Percentiles rank a stretch among this genome's conserved stretches.
Evolutionary conservation across 805 yeast genomes (phyloP).

Genomic region (Metschnikowia lunata): DNA sequence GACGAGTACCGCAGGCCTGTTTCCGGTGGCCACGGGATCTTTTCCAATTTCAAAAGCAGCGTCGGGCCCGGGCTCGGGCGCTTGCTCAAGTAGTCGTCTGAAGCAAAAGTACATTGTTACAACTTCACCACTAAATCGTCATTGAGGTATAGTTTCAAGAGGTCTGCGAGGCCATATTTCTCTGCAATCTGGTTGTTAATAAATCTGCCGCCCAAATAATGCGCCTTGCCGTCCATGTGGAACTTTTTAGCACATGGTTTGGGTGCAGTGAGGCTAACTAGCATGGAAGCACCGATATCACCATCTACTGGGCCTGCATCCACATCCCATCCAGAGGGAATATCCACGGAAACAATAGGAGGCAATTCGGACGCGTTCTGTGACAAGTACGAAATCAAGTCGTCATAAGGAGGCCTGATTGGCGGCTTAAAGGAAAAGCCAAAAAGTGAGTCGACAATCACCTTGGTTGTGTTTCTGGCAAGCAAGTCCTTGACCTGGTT

Average conservation of each 20-base stretch:
- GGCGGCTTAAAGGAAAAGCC: slow-evolving; percentile 95
- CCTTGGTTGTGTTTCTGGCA: slow-evolving; percentile 23
- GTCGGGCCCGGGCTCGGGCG: not conserved
- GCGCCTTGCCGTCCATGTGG: slow-evolving; percentile 36
- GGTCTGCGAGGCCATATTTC: slow-evolving; percentile 63
- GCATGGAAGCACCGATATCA: slow-evolving; percentile 55
- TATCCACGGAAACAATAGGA: slow-evolving; percentile 78
- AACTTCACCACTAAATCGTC: slow-evolving; percentile 38
- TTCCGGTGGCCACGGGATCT: not conserved
- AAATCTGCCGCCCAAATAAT: slow-evolving; percentile 90
- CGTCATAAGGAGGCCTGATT: slow-evolving; percentile 70
- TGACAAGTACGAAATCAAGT: slow-evolving; percentile 25
- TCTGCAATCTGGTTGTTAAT: slow-evolving; percentile 61
- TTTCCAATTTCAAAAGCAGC: not conserved
- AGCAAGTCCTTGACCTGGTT: slow-evolving; percentile 24
- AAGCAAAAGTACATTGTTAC: not conserved
- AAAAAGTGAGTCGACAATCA: slow-evolving; percentile 73
- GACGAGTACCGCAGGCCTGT: slow-evolving; percentile 1
- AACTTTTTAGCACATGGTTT: slow-evolving; percentile 73
- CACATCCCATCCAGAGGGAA: slow-evolving; percentile 98
- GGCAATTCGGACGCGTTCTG: slow-evolving; percentile 37
- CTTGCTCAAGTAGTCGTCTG: not conserved
- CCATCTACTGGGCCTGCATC: slow-evolving; percentile 57
- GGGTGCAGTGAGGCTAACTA: slow-evolving; percentile 89
- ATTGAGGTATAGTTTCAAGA: slow-evolving; percentile 25